These are phyloP conservation scores for Alternaria novae-zelandiae DNA, from an alignment of 2,329 filamentous ascomycete genomes.

Conservation along the genomic window DNA sequence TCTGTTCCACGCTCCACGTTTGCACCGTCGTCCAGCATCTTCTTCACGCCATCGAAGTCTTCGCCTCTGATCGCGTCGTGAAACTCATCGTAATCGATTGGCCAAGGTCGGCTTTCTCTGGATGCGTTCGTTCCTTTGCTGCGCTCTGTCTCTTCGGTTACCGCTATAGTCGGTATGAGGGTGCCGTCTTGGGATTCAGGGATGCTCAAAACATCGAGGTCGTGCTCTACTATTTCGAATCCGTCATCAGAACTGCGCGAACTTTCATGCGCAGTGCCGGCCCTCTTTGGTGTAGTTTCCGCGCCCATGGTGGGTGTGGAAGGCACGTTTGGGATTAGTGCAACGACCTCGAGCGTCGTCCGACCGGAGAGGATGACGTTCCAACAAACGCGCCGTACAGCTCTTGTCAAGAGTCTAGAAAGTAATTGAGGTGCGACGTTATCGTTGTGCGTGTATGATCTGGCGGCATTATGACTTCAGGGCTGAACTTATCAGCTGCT, in stretches of 20 bases:
- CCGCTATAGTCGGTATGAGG: no score
- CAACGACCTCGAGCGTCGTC: background rate
- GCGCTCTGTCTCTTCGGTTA: background rate
- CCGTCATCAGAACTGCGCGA: background rate
- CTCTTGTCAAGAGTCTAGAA: background rate
- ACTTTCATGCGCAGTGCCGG: background rate
- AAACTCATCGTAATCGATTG: background rate
- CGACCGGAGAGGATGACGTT: background rate
- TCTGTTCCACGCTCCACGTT: slow-evolving; percentile 10
- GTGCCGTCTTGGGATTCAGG: background rate
- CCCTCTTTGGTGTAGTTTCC: background rate
- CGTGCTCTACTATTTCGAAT: background rate
- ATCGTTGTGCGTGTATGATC: background rate
- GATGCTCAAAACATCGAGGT: background rate
- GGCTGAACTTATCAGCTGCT: background rate
- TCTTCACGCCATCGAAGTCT: slow-evolving; percentile 10
- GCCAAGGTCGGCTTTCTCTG: background rate
- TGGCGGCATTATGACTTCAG: background rate
- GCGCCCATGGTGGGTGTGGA: background rate
- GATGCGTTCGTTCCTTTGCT: background rate
- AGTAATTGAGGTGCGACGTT: background rate
- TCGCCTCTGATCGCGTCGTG: slow-evolving; percentile 11
- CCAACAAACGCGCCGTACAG: background rate
- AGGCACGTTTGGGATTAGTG: background rate
- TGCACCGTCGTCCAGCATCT: slow-evolving; percentile 12